A percentile compares a stretch with the other conserved stretches of the same genome.
Evolutionary conservation across 2,329 filamentous ascomycete genomes (phyloP).

Genomic region (Aspergillus amoenus): DNA sequence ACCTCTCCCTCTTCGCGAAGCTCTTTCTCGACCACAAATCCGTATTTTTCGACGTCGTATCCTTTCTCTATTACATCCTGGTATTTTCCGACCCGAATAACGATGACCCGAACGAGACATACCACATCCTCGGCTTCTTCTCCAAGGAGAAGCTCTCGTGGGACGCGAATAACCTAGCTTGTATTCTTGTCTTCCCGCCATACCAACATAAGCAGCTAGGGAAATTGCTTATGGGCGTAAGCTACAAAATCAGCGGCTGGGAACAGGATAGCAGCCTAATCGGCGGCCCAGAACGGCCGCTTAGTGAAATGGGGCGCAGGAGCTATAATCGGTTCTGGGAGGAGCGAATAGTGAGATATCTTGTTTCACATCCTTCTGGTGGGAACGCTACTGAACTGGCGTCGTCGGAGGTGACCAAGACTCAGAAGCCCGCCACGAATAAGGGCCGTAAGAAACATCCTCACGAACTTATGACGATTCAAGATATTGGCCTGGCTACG

Average conservation of each 20-base stretch:
- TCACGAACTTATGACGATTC: slow-evolving; percentile 60
- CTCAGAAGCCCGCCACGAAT: slow-evolving; percentile 23
- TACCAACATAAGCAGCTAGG: slow-evolving; percentile 92
- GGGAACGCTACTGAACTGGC: slow-evolving; percentile 21
- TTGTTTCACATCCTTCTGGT: slow-evolving; percentile 47
- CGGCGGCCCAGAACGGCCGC: slow-evolving; percentile 90
- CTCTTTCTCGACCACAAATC: slow-evolving; percentile 98
- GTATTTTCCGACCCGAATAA: slow-evolving; percentile 63
- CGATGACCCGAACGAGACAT: slow-evolving; percentile 31
- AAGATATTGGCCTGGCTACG: slow-evolving; percentile 71
- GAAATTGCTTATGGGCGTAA: slow-evolving; percentile 84
- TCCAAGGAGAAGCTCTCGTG: slow-evolving; percentile 98
- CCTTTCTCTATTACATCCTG: slow-evolving; percentile 92
- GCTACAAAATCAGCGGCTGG: slow-evolving; percentile 83
- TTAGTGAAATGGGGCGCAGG: slow-evolving; percentile 78
- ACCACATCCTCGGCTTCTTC: slow-evolving; percentile 88
- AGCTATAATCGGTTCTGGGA: slow-evolving; percentile 88
- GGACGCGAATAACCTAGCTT: slow-evolving; percentile 97
- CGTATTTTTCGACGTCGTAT: slow-evolving; percentile 93
- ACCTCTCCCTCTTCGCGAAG: slow-evolving; percentile 93
- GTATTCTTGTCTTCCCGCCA: slow-evolving; percentile 92
- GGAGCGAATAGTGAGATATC: slow-evolving; percentile 72
- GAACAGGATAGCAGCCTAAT: slow-evolving; percentile 67
- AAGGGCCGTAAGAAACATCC: slow-evolving; percentile 43
- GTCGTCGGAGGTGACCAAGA: slow-evolving; percentile 25